These are phyloP conservation scores for Juncus inflexus DNA, from an alignment of 176 grass and related monocot genomes.

Conservation along the genomic window DNA sequence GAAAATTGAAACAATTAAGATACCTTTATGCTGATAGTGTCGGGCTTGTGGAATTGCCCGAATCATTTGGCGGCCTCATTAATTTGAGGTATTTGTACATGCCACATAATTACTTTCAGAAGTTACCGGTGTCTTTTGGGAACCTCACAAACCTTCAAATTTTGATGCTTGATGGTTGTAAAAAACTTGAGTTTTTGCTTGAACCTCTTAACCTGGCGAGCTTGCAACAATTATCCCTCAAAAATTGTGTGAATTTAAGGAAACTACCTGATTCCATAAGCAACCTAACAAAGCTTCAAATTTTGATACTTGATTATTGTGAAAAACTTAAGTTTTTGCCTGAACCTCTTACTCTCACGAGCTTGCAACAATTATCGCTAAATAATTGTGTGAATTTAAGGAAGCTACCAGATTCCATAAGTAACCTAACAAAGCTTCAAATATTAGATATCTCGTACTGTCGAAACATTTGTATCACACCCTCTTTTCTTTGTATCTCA, in stretches of 20 bases:
- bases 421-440: too few relatives aligned
- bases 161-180: too few relatives aligned
- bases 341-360: too few relatives aligned
- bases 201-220: conserved; percentile 16
- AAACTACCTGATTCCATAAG: not conserved
- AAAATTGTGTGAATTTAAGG: conserved; percentile 12
- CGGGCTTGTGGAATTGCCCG: conserved; percentile 2
- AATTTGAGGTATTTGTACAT: conserved; percentile 4
- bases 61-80: conserved; percentile 12
- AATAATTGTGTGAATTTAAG: too few relatives aligned
- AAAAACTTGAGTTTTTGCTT: too few relatives aligned
- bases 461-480: too few relatives aligned
- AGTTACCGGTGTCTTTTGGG: not conserved
- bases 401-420: too few relatives aligned
- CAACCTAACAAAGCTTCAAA: not conserved
- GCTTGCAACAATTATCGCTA: too few relatives aligned
- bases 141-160: not conserved
- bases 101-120: conserved; percentile 2
- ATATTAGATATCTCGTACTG: too few relatives aligned
- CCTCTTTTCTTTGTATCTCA: too few relatives aligned
- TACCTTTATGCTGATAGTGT: conserved; percentile 22
- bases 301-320: too few relatives aligned
- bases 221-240: conserved; percentile 5
- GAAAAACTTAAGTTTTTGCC: too few relatives aligned
- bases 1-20: conserved; percentile 22